Percentiles rank a stretch among this genome's conserved stretches.
Evolutionary conservation across 2,329 filamentous ascomycete species (phyloP).

Genomic region (Ophiocordyceps camponoti-floridani): DNA sequence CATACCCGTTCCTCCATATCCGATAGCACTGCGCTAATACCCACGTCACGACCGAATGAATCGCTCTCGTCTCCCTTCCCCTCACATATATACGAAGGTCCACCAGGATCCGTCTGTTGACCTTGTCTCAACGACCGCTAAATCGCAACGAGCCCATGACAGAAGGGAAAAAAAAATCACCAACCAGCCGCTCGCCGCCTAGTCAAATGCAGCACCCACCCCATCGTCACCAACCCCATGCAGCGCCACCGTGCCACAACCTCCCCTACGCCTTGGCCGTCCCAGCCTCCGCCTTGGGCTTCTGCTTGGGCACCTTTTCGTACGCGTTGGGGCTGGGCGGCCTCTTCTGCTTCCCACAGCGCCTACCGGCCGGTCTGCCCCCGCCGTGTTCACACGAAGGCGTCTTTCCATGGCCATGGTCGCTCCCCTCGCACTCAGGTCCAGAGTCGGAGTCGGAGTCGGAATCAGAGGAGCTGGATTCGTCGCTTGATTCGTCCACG

Average conservation of each 20-base stretch:
- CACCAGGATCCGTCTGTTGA: too few relatives aligned
- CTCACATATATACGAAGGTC: too few relatives aligned
- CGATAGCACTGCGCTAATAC: slow-evolving; percentile 1
- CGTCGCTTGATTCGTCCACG: slow-evolving; percentile 66
- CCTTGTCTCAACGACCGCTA: too few relatives aligned
- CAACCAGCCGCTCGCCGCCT: too few relatives aligned
- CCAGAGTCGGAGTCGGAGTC: slow-evolving; percentile 22
- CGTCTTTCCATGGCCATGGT: slow-evolving; percentile 9
- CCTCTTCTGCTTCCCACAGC: slow-evolving; percentile 20
- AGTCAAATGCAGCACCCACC: too few relatives aligned
- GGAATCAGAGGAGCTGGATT: slow-evolving; percentile 30
- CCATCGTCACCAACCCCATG: too few relatives aligned
- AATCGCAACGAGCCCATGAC: too few relatives aligned
- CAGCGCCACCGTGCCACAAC: neutral
- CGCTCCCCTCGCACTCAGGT: slow-evolving; percentile 20
- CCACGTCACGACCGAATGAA: neutral
- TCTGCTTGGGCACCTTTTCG: slow-evolving; percentile 46
- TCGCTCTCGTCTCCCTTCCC: too few relatives aligned
- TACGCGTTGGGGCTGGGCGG: slow-evolving; percentile 63
- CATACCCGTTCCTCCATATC: neutral
- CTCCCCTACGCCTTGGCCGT: slow-evolving; percentile 5
- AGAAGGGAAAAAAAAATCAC: neutral
- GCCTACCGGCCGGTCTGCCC: slow-evolving; percentile 4
- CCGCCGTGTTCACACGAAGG: slow-evolving; percentile 15
- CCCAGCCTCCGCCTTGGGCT: slow-evolving; percentile 11